Base-by-base conservation (phyloP, 495 filamentous ascomycete genomes). In the Hypoxylon fuscum region DNA sequence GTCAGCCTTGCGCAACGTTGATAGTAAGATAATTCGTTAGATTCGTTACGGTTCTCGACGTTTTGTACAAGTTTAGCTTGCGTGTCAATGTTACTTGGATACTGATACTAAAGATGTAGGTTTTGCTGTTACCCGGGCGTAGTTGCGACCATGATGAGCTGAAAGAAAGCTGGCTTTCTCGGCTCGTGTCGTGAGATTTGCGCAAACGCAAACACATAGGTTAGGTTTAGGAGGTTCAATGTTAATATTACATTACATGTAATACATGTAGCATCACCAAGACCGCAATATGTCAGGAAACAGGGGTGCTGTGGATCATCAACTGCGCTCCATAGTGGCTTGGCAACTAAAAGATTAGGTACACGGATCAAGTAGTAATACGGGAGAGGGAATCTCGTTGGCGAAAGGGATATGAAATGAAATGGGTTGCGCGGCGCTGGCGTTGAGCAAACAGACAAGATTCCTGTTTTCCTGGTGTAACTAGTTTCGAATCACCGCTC, bases 151-250 rank as follows among this genome's bases (percentile, higher is more conserved):
- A 66, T 66, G 46, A 15, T 45, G 62, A 61, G 29, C 40, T 50
- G 34, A 10, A 52, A 31, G 52, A 57, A 49, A 54, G 51, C 41
- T 61, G 57, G 40, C 51, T 49, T 57, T 57, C 47, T 57, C 40
- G 32, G 35, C 22, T 59, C 18, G 57, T 61, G 50, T 56, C 47
- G 57, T 61, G 63, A 61, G 57, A 42, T 53, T 59, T 61, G 52
- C 40, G 56, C n/a, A n/a, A n/a, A n/a, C n/a, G n/a, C n/a, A 61
- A 50, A 57, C 38, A 43, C 51, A 53, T 53, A 55, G 38, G n/a
- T 45, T 11, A 37, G 17, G 32, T 46, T 49, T 65, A 65, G 62
- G 62, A 59, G 55, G 50, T 45, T 22, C 14, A n/a, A 41, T 25
- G 41, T 31, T 57, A n/a, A n/a, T n/a, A n/a, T n/a, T n/a, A n/a